Percentiles rank a stretch among this genome's conserved stretches.
Conservation (phyloP, 1,284 basidiomycete genomes). For the Dichomitus squalens region DNA sequence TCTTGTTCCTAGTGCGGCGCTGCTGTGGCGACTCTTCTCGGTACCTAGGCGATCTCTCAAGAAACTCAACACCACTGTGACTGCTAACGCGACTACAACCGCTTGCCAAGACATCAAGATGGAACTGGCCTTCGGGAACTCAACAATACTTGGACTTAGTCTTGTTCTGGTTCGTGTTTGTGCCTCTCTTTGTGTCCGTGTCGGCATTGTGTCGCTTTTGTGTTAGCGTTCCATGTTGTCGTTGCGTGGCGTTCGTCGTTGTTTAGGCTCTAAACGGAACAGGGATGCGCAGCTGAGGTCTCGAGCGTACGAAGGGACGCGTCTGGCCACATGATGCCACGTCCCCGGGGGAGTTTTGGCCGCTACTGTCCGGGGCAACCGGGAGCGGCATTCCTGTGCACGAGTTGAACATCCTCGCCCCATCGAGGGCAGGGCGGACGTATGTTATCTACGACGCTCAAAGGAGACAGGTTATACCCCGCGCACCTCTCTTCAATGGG, state of each 20-base stretch:
- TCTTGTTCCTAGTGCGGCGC: not conserved
- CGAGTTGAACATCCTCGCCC: constrained; percentile 9
- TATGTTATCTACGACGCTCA: constrained; percentile 23
- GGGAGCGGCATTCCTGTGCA: constrained; percentile 20
- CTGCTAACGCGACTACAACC: not conserved
- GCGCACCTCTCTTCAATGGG: constrained; percentile 23
- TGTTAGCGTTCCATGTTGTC: not conserved
- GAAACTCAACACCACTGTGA: not conserved
- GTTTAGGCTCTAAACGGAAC: constrained; percentile 1
- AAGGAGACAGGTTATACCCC: constrained; percentile 24
- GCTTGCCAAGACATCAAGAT: not conserved
- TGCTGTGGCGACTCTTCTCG: not conserved
- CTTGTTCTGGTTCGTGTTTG: not conserved
- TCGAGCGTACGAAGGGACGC: constrained; percentile 17
- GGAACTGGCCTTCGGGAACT: too few relatives aligned
- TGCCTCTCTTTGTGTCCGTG: not conserved
- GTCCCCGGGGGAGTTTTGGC: constrained; percentile 22
- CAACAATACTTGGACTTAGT: too few relatives aligned
- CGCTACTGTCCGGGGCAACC: constrained; percentile 19
- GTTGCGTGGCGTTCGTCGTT: not conserved
- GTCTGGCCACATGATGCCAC: not conserved
- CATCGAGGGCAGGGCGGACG: constrained; percentile 20
- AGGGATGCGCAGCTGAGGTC: constrained; percentile 14
- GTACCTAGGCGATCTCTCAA: not conserved
- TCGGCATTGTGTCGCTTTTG: not conserved